Conservation (phyloP, 2,329 filamentous ascomycete genomes). For the Diaporthe capsici region DNA sequence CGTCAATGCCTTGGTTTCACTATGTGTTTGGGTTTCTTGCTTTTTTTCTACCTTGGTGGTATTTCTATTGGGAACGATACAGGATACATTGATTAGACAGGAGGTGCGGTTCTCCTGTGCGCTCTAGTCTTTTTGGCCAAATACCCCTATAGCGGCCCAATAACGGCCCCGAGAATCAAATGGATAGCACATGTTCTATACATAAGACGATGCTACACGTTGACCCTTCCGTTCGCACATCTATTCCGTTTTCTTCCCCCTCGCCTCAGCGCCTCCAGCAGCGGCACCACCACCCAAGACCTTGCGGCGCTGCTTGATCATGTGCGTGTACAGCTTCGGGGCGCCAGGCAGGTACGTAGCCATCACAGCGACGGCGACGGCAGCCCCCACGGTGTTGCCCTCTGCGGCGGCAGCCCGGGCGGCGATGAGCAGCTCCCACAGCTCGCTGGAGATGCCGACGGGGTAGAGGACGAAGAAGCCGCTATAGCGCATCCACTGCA, state of each 20-base stretch:
- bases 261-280: constrained; percentile 43
- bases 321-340: constrained; percentile 92
- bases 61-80: constrained; percentile 28
- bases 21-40: background rate
- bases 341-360: constrained; percentile 62
- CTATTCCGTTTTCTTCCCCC: constrained; percentile 60
- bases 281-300: constrained; percentile 69
- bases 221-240: background rate
- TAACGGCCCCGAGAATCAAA: background rate
- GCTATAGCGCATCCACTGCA: constrained; percentile 91
- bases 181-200: background rate
- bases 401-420: constrained; percentile 68
- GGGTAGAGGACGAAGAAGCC: constrained; percentile 96
- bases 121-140: constrained; percentile 17
- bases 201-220: background rate
- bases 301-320: constrained; percentile 92
- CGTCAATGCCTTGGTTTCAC: background rate
- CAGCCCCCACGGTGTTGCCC: constrained; percentile 39
- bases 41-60: background rate
- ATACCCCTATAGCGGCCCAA: constrained; percentile 36
- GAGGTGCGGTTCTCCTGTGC: background rate
- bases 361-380: constrained; percentile 42
- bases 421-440: constrained; percentile 81
- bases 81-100: constrained; percentile 14
- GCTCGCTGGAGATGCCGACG: constrained; percentile 90